Evolutionary conservation across 345 rosid genomes (phyloP).

Genomic region (Populus ilicifolia): DNA sequence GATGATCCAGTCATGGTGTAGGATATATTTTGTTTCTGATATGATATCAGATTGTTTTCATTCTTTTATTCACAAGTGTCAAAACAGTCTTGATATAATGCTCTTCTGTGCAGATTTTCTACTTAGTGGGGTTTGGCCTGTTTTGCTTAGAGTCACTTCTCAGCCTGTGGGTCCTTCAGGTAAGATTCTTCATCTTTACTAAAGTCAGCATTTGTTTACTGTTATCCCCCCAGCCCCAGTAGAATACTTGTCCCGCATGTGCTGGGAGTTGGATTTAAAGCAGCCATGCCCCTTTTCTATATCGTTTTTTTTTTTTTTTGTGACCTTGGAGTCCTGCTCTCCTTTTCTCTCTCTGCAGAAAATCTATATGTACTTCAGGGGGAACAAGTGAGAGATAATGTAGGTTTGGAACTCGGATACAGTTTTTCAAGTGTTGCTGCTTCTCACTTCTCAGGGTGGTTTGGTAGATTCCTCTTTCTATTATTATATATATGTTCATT

Average conservation of each 20-base stretch:
- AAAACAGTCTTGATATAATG: conserved; percentile 6
- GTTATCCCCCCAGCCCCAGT: neutral
- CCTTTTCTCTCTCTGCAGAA: conserved; percentile 48
- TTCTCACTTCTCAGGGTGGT: neutral
- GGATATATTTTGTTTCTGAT: neutral
- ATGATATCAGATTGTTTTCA: neutral
- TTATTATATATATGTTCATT: neutral
- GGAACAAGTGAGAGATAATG: conserved; percentile 56
- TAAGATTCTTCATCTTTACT: conserved; percentile 15
- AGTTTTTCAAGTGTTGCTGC: neutral
- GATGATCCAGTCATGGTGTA: neutral
- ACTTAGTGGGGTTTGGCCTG: conserved; percentile 78
- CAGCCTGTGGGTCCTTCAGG: conserved; percentile 99
- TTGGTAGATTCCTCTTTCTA: conserved; percentile 6
- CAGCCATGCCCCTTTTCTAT: too few species aligned
- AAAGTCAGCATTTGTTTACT: neutral
- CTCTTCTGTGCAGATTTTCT: conserved; percentile 67
- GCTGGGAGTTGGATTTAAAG: too few species aligned
- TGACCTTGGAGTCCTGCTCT: neutral
- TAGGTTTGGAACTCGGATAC: neutral
- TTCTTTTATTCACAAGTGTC: neutral
- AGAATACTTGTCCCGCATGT: too few species aligned
- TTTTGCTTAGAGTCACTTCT: conserved; percentile 85
- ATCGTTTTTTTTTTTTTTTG: neutral
- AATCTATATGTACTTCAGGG: conserved; percentile 78